These are phyloP conservation scores for Rhizopus sp. DNA, from an alignment of 371 early-diverging fungal genomes.

Conservation along the genomic window DNA sequence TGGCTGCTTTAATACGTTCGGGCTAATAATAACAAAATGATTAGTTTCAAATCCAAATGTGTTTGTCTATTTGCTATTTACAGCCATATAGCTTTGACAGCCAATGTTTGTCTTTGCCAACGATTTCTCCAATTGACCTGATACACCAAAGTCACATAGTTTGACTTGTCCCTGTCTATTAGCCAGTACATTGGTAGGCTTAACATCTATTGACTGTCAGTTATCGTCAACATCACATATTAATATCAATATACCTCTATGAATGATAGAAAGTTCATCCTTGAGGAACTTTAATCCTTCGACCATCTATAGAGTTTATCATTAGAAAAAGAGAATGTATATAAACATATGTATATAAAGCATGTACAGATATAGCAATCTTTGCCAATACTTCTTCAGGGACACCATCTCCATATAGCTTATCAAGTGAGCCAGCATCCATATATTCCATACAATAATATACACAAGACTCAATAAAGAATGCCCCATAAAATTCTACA, in stretches of 20 bases:
- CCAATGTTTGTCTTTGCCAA: constrained; percentile 94
- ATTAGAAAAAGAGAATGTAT: not conserved
- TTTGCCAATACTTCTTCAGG: constrained; percentile 83
- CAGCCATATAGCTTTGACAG: constrained; percentile 94
- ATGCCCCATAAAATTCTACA: constrained; percentile 98
- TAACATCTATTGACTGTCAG: constrained; percentile 68
- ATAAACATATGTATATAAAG: constrained; percentile 7
- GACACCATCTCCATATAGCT: constrained; percentile 78
- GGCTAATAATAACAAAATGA: constrained; percentile 52
- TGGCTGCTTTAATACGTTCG: constrained; percentile 70
- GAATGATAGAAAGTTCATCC: constrained; percentile 87
- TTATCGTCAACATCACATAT: not conserved
- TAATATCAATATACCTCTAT: constrained; percentile 57
- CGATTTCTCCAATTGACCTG: constrained; percentile 87
- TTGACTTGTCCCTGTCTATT: constrained; percentile 88
- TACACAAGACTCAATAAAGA: constrained; percentile 93
- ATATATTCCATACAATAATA: constrained; percentile 95
- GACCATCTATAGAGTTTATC: constrained; percentile 63
- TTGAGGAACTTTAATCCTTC: constrained; percentile 87
- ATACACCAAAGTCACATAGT: constrained; percentile 91
- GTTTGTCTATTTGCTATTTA: constrained; percentile 35
- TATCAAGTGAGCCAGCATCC: constrained; percentile 94
- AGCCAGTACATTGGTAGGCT: constrained; percentile 93
- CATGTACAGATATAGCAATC: constrained; percentile 70
- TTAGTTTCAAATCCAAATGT: not conserved